Conservation (phyloP, 2,329 filamentous ascomycete species). For the Aspergillus unguis region DNA sequence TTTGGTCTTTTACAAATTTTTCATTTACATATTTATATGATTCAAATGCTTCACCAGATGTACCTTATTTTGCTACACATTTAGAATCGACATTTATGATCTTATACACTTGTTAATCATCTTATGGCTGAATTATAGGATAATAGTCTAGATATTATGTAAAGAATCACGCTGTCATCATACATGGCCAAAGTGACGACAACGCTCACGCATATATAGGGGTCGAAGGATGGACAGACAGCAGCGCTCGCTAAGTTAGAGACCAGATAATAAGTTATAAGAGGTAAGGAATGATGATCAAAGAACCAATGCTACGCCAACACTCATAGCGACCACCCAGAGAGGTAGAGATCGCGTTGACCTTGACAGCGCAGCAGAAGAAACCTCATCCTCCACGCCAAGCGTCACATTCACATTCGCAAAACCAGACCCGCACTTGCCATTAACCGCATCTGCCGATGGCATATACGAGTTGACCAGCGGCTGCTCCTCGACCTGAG, state of each 20-base stretch:
- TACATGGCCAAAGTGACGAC: slow-evolving; percentile 19
- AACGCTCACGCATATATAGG: neutral
- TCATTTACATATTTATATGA: no score
- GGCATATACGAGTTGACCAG: slow-evolving; percentile 66
- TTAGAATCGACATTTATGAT: no score
- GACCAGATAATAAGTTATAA: neutral
- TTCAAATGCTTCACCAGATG: no score
- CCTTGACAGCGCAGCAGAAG: neutral
- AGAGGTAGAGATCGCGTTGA: slow-evolving; percentile 1
- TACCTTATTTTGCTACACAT: no score
- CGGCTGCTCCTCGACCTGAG: slow-evolving; percentile 62
- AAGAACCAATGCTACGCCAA: neutral
- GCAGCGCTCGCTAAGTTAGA: neutral
- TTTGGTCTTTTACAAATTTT: no score
- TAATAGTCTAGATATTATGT: neutral
- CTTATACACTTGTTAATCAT: no score
- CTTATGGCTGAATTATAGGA: neutral
- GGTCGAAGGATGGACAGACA: neutral
- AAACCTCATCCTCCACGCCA: slow-evolving; percentile 16
- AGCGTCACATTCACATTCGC: slow-evolving; percentile 48
- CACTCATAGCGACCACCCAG: slow-evolving; percentile 1
- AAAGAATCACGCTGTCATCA: slow-evolving; percentile 26
- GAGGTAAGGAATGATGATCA: neutral
- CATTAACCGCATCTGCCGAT: slow-evolving; percentile 72
- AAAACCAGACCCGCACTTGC: slow-evolving; percentile 56